Evolutionary conservation across 164 flowering plant species (phyloP).

Genomic region (Nelumbo lutea): DNA sequence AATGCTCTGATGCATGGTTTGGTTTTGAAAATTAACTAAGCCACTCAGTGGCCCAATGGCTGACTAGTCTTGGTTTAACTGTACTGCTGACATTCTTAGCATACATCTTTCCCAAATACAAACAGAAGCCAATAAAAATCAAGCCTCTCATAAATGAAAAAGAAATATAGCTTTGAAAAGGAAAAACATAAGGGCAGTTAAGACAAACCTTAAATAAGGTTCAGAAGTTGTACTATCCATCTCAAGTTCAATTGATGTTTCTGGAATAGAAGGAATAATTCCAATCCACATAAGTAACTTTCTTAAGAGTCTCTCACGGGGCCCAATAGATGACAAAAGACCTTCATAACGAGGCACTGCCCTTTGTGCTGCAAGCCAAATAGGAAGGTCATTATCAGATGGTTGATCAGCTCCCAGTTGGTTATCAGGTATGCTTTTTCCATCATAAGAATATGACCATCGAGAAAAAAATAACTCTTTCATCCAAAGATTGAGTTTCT

Average conservation of each 20-base stretch:
- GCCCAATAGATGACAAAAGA: conserved; percentile 69
- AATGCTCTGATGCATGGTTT: too few species aligned
- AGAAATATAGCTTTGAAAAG: neutral
- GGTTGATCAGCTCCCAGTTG: conserved; percentile 27
- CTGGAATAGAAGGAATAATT: conserved; percentile 48
- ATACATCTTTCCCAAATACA: neutral
- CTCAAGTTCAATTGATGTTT: conserved; percentile 40
- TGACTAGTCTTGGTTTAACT: too few species aligned
- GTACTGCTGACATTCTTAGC: neutral
- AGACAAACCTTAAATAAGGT: conserved; percentile 54
- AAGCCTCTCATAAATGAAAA: neutral
- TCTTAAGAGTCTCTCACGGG: conserved; percentile 76
- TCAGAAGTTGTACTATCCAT: conserved; percentile 34
- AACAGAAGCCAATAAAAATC: neutral
- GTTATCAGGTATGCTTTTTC: conserved; percentile 23
- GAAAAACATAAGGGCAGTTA: neutral
- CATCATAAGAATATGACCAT: conserved; percentile 31
- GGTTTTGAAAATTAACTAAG: too few species aligned
- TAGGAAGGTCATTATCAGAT: conserved; percentile 59
- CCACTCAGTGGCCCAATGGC: too few species aligned
- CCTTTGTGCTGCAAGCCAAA: conserved; percentile 90
- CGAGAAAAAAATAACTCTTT: conserved; percentile 34
- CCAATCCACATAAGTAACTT: conserved; percentile 72
- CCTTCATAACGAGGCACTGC: conserved; percentile 89
- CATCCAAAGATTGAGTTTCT: conserved; percentile 50